Evolutionary conservation across 441 rosid species (phyloP), one percentile per base, ranked within the genome.

Genomic region (Viola pubescens): DNA sequence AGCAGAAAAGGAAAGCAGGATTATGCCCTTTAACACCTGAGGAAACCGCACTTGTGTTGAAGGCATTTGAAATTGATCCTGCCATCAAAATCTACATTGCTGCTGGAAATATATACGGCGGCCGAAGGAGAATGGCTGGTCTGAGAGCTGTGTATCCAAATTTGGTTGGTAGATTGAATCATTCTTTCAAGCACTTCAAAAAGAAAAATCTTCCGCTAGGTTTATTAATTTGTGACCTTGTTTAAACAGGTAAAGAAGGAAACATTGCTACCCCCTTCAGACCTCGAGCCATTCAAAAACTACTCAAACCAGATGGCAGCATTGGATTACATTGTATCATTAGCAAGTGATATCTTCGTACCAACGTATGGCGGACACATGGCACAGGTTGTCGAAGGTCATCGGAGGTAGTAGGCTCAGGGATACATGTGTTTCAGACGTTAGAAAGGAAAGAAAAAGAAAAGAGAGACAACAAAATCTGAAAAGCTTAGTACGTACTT

Each of bases 361-460:
- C 89, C 89, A 49, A 83, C 89, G 0, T 83, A 81, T 61, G 83
- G 82, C 45, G 94, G 94, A 46, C 83, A 86, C 80, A 81, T 86
- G 89, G 94, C 94, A 0, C 83, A 82, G 74, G 86, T 86, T 44
- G 87, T 86, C 37, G 89, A 83, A 77, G 94, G 94, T 56, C 89
- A 83, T 75, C 85, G 94, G 48, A 80, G 92, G 87, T 83, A 50
- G 48, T 83, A 50, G 48, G 26, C 47, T 58, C 44, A 44, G 19
- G 14, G 10, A 26, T 16, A 10, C 37, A 3, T 12, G n/a, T 6
- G 8, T 43, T 43, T 43, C 34, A 2, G 3, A 26, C 1, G 34
- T 26, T 26, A 1, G 34, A 26, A 26, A 26, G 3, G 2, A 26
- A 26, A 2, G 34, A 26, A 26, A 26, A 26, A 16, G 19, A 16